phyloP scores from a whole-genome alignment of 1,284 basidiomycete genomes.

The Sporisorium iseilematis-ciliati region DNA sequence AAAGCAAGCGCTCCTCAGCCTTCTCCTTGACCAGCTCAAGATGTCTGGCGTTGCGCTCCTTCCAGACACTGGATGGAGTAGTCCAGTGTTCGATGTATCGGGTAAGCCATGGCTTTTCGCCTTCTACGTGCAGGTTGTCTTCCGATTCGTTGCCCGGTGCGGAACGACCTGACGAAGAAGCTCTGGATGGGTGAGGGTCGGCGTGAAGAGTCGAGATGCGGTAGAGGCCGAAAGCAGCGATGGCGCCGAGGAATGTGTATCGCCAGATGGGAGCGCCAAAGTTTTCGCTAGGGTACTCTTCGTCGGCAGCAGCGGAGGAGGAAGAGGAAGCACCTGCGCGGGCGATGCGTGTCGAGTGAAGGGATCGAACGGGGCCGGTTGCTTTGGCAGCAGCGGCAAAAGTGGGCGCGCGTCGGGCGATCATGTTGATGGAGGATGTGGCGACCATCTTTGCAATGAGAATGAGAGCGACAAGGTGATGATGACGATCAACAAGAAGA shows the following conservation, averaged over 20 bases:
- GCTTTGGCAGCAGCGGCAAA: constrained; percentile 11
- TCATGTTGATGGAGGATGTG: constrained; percentile 22
- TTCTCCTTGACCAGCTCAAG: constrained; percentile 52
- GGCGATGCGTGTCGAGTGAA: constrained; percentile 44
- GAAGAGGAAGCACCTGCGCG: constrained; percentile 34
- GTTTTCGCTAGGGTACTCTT: constrained; percentile 45
- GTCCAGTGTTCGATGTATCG: constrained; percentile 60
- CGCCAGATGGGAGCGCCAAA: constrained; percentile 63
- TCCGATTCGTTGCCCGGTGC: constrained; percentile 57
- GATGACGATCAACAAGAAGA: constrained; percentile 14
- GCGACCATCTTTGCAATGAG: constrained; percentile 25
- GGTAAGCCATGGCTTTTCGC: constrained; percentile 62
- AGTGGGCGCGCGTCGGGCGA: constrained; percentile 25
- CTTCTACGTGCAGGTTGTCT: constrained; percentile 49
- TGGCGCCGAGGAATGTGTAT: constrained; percentile 47
- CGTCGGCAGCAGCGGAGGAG: constrained; percentile 32
- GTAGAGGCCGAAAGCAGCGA: constrained; percentile 56
- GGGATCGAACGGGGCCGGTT: constrained; percentile 31
- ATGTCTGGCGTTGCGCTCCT: constrained; percentile 56
- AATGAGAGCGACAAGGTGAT: not conserved
- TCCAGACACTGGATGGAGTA: constrained; percentile 46
- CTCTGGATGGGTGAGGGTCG: constrained; percentile 52
- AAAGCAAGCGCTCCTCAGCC: constrained; percentile 59
- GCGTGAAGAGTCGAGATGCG: constrained; percentile 54
- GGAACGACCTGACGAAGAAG: constrained; percentile 50